Evolutionary conservation across 73 alveolate species (phyloP).

Genomic region (Paramecium biaurelia): DNA sequence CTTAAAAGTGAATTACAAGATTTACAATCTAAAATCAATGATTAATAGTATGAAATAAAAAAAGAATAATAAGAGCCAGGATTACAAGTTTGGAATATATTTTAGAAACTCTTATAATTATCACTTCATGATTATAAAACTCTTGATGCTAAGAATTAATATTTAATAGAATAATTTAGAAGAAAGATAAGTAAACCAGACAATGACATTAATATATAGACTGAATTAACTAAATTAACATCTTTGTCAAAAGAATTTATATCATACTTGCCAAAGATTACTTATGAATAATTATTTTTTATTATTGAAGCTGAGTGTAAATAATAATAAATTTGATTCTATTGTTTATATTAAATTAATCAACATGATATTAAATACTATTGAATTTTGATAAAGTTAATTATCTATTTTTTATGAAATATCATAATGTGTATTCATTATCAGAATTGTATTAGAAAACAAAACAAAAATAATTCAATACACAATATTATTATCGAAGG

Average conservation of each 20-base stretch:
- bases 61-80: neutral
- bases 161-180: neutral
- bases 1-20: neutral
- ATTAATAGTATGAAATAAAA: neutral
- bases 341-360: neutral
- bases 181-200: conserved; percentile 2
- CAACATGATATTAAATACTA: neutral
- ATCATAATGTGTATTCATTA: too few relatives aligned
- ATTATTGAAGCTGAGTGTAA: conserved; percentile 67
- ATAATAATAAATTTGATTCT: conserved; percentile 57
- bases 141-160: neutral
- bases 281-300: conserved; percentile 15
- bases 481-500: neutral
- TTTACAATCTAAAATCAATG: neutral
- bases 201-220: neutral
- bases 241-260: neutral
- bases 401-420: conserved; percentile 50
- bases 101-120: neutral
- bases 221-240: neutral
- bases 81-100: neutral
- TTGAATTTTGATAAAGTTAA: conserved; percentile 4
- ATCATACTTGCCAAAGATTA: neutral
- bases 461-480: too few relatives aligned
- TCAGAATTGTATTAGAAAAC: too few relatives aligned
- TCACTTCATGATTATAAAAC: neutral